Evolutionary conservation across 768 basidiomycete species (phyloP), one percentile per base, ranked within the genome.

Genomic region (Termitomyces sp.): DNA sequence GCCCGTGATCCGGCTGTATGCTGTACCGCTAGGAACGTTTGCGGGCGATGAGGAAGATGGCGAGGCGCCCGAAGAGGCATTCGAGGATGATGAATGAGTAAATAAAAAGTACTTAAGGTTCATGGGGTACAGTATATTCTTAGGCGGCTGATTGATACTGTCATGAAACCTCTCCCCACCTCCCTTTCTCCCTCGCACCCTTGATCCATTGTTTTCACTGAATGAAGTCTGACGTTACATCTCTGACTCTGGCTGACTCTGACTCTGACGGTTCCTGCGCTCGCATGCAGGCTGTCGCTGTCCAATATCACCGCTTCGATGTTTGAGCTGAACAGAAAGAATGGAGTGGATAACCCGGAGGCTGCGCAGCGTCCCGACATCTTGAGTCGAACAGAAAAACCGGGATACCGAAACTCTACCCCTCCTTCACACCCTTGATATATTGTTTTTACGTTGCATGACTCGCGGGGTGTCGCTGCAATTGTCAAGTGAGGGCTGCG

Each of bases 1-100:
- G 96, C 90, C 95, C 54, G 89, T 96, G 67, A 88, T 98, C 71
- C 90, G 95, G 57, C 75, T 99, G 38, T 99, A 98, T 75, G 80
- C 91, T 51, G 93, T 98, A n/a, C 96, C 96, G 3, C 72, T 84
- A 67, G 84, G 86, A 55, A 85, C 95, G 16, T 97, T 98, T 73
- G 89, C 88, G 18, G 86, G 80, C 8, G 88, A 89, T 61, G 93
- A 93, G 43, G 91, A 89, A 20, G 87, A 87, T 50, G 59, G 23
- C 18, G 59, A 60, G 30, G 73, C 67, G 40, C 62, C 60, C 32
- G 62, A 63, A 49, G 74, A 76, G 28, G 66, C 60, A 9, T 74
- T 71, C 53, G 79, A 75, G 38, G 78, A 73, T 43, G 77, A 76
- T 63, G 75, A 75, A 63, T 74, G 40, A 40, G 76, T 1, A 23